Conservation (phyloP, 176 grass and related monocot genomes). For the Saccharum officinarum region DNA sequence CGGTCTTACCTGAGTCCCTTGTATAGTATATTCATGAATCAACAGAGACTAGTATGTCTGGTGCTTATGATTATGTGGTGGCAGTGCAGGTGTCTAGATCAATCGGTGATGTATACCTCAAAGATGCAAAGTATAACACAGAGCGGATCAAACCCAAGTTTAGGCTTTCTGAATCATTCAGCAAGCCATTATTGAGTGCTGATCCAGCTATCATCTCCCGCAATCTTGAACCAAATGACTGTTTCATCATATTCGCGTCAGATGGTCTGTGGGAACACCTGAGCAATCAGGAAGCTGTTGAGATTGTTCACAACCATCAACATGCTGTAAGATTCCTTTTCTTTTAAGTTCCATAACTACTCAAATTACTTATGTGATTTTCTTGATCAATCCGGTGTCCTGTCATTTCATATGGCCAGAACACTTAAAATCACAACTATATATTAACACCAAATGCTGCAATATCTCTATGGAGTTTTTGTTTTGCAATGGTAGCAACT, state of each 20-base stretch:
- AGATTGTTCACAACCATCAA: constrained; percentile 83
- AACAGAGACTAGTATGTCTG: neutral
- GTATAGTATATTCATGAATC: neutral
- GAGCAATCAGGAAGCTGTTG: constrained; percentile 79
- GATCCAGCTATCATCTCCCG: constrained; percentile 66
- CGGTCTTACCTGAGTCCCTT: neutral
- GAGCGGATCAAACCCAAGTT: constrained; percentile 88
- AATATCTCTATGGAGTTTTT: neutral
- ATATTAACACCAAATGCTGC: neutral
- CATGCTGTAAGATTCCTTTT: constrained; percentile 60
- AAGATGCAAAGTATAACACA: constrained; percentile 64
- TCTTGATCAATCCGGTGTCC: neutral
- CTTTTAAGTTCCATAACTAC: neutral
- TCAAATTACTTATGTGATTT: neutral
- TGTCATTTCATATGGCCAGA: neutral
- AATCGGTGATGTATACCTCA: constrained; percentile 85
- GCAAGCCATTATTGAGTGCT: constrained; percentile 65
- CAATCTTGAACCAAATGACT: constrained; percentile 66
- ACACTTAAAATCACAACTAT: neutral
- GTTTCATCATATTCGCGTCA: constrained; percentile 91
- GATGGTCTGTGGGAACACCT: constrained; percentile 97
- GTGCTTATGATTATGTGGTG: constrained; percentile 4
- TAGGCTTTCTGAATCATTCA: constrained; percentile 71
- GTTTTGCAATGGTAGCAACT: neutral
- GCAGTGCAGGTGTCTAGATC: constrained; percentile 84